Evolutionary conservation across 2,329 filamentous ascomycete species (phyloP), one percentile per base, ranked within the genome.

Genomic region (Pseudopithomyces maydicus): DNA sequence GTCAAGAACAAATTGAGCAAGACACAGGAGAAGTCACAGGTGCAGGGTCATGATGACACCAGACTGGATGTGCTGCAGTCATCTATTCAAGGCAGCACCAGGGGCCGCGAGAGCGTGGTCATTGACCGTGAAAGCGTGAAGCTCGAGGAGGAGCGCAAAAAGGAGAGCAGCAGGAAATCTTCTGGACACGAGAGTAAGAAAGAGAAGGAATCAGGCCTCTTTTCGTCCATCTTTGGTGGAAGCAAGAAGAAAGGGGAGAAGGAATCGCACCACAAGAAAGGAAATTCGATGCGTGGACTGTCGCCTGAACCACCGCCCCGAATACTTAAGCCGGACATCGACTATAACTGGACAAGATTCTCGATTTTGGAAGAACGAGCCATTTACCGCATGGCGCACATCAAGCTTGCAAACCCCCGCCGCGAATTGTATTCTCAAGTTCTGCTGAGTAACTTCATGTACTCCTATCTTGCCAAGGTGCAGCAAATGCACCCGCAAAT

Each of bases 401-500:
- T 98, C 79, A 99, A 99, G 77, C 86, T 99, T 59, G 95, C 95
- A n/a, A 98, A 99, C 72, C 95, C 95, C 36, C 88, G 94, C 43
- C 89, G 95, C 54, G 90, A 94, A 39, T 80, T 99, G 50, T 90
- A 96, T 72, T 97, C 94, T 58, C 95, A 99, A 76, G 95, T 99
- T 20, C 82, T 99, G 57, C 85, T 99, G 65, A 97, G 93, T 78
- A 99, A 99, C 76, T 99, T 99, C 78, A 99, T 99, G 95, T 99
- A 99, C 79, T 95, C 92, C 55, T 99, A 99, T 75, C 85, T 99
- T 63, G 95, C 95, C 60, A 99, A 98, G 76, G 95, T 99, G 44
- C 95, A 99, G 78, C 92, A 96, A 70, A 97, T 97, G 91, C 95
- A 99, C 75, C 95, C 95, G 42, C 91, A 96, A 71, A 91, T 97